Base-by-base conservation (phyloP, 1,139 yeast genomes). In the Suhomyces terraborum region DNA sequence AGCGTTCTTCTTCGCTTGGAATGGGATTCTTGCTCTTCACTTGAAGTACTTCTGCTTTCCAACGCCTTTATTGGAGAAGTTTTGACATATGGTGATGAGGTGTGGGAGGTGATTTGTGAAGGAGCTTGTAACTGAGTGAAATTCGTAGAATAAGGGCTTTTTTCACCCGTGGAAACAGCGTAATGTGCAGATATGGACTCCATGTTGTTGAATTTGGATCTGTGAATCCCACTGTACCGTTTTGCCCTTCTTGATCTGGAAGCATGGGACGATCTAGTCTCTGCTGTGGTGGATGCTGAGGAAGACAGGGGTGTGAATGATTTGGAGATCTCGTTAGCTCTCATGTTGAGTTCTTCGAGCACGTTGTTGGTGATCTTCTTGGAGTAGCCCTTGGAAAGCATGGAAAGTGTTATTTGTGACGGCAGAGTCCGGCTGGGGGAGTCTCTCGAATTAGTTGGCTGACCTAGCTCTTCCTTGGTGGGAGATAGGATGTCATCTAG, bases 111-210 rank as follows among this genome's bases (percentile, higher is more conserved):
- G 20, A n/a, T n/a, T 30, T 26, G 19, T 30, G 16, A 26, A 37
- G 42, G 24, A 16, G 23, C 12, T 13, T 30, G 32, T 6, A 20
- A 30, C 25, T 10, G 22, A 10, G 21, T 12, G 14, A 35, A 26
- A 14, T 23, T 19, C 3, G 14, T 16, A 12, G 22, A 28, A 10
- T 13, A 8, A 10, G 22, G 18, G 13, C 16, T 29, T 8, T n/a
- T 22, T 20, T 35, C 30, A 9, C 21, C 19, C 20, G 35, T 32
- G 8, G 38, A 24, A 4, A 27, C 46, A 16, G 42, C 46, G 45
- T 72, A 73, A 44, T 73, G 77, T 33, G 54, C 60, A 17, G 66
- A 58, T 23, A 73, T 72, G 24, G 73, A 65, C 27, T 72, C 77
- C 76, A 73, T 69, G 36, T 62, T 61, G 43, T 56, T 60, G 52